phyloP scores from a whole-genome alignment of 805 yeast species.

The Brettanomyces naardenensis region DNA sequence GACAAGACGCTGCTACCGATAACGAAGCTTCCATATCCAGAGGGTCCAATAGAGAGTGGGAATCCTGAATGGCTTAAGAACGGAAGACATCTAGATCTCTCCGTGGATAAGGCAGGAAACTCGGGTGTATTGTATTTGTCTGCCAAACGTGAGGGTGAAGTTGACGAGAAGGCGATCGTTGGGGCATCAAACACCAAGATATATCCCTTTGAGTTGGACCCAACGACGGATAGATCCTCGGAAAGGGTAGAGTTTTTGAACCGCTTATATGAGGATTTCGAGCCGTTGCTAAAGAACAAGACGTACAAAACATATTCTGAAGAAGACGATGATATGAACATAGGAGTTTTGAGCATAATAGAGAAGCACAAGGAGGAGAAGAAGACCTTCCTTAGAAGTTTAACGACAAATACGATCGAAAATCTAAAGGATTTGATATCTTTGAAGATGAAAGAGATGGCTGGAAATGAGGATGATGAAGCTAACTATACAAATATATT shows the following conservation, averaged over 20 bases:
- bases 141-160: constrained; percentile 10
- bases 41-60: constrained; percentile 20
- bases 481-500: constrained; percentile 10
- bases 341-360: constrained; percentile 23
- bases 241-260: constrained; percentile 41
- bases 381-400: constrained; percentile 25
- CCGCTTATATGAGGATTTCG: constrained; percentile 43
- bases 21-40: constrained; percentile 27
- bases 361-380: constrained; percentile 31
- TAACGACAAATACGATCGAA: constrained; percentile 21
- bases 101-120: constrained; percentile 36
- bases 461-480: constrained; percentile 11
- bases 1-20: constrained; percentile 20
- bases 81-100: constrained; percentile 34
- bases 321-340: constrained; percentile 18
- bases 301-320: constrained; percentile 26
- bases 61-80: constrained; percentile 26
- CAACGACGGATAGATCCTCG: constrained; percentile 31
- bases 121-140: constrained; percentile 34
- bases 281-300: constrained; percentile 37
- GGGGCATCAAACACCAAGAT: background rate
- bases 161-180: constrained; percentile 5
- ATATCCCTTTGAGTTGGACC: constrained; percentile 30
- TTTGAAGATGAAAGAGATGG: constrained; percentile 16
- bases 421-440: constrained; percentile 25